These are phyloP conservation scores for Hypoxylon trugodes DNA, from an alignment of 495 filamentous ascomycete genomes.

Conservation along the genomic window DNA sequence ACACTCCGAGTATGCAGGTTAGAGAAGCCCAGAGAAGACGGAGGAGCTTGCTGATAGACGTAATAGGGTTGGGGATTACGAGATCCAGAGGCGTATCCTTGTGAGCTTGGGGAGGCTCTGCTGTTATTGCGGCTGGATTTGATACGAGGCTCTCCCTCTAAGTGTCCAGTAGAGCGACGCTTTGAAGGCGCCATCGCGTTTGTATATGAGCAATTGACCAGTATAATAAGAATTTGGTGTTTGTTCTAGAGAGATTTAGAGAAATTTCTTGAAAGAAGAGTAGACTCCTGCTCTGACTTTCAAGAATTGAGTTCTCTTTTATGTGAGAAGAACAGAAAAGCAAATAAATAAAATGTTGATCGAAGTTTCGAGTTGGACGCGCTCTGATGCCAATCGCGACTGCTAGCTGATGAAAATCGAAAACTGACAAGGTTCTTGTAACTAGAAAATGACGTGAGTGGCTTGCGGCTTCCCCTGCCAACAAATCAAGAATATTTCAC, in stretches of 20 bases:
- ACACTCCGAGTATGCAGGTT: slow-evolving; percentile 15
- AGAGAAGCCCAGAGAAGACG: slow-evolving; percentile 25
- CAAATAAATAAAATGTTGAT: not conserved
- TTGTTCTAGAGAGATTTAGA: not conserved
- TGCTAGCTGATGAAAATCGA: not conserved
- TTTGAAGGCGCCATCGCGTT: slow-evolving; percentile 22
- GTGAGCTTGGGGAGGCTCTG: slow-evolving; percentile 19
- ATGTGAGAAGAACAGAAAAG: not conserved
- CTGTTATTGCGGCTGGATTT: slow-evolving; percentile 40
- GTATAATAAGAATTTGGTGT: not conserved
- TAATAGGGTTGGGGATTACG: slow-evolving; percentile 24
- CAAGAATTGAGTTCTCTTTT: no score
- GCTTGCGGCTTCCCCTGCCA: not conserved
- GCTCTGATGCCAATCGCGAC: slow-evolving; percentile 10
- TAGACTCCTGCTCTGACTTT: no score
- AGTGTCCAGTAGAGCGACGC: slow-evolving; percentile 1
- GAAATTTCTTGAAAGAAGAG: not conserved
- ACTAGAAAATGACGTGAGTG: slow-evolving; percentile 32
- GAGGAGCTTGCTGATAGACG: slow-evolving; percentile 7
- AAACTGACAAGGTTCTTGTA: not conserved
- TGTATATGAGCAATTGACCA: not conserved
- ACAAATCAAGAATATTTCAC: no score
- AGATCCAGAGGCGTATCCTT: slow-evolving; percentile 8
- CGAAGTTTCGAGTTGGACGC: slow-evolving; percentile 10
- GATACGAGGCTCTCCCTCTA: not conserved